Percentiles rank a stretch among this genome's conserved stretches.
Conservation (phyloP, 345 rosid genomes). For the Hevea brasiliensis region DNA sequence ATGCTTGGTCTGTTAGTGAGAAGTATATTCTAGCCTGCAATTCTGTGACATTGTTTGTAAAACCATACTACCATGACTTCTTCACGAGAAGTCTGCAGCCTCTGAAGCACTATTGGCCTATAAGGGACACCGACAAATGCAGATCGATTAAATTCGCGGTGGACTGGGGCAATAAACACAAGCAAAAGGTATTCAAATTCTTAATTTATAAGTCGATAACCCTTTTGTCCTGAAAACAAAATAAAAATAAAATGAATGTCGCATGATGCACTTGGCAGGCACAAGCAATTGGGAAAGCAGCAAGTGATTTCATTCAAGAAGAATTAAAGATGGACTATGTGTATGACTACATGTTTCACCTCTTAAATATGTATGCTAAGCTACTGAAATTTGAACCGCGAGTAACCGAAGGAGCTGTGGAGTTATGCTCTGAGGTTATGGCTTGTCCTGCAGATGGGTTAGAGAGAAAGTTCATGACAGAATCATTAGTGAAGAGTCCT, state of each 20-base stretch:
- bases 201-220: not conserved
- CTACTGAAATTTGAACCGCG: constrained; percentile 49
- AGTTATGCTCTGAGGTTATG: constrained; percentile 44
- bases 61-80: constrained; percentile 22
- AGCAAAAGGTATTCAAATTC: not conserved
- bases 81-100: constrained; percentile 22
- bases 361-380: constrained; percentile 43
- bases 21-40: constrained; percentile 27
- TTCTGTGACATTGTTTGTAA: constrained; percentile 16
- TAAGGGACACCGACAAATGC: constrained; percentile 12
- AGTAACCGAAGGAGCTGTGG: constrained; percentile 36
- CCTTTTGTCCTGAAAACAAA: not conserved
- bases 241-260: not conserved
- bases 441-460: constrained; percentile 40
- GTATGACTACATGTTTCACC: constrained; percentile 63
- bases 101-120: constrained; percentile 24
- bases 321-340: constrained; percentile 46
- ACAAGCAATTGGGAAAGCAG: constrained; percentile 45
- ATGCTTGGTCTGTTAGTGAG: constrained; percentile 30
- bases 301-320: constrained; percentile 45
- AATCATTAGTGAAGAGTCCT: constrained; percentile 52
- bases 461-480: constrained; percentile 42
- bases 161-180: constrained; percentile 21
- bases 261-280: constrained; percentile 37
- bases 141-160: constrained; percentile 23